phyloP scores from a whole-genome alignment of 2,329 filamentous ascomycete species.

The Cladosporium sp. region DNA sequence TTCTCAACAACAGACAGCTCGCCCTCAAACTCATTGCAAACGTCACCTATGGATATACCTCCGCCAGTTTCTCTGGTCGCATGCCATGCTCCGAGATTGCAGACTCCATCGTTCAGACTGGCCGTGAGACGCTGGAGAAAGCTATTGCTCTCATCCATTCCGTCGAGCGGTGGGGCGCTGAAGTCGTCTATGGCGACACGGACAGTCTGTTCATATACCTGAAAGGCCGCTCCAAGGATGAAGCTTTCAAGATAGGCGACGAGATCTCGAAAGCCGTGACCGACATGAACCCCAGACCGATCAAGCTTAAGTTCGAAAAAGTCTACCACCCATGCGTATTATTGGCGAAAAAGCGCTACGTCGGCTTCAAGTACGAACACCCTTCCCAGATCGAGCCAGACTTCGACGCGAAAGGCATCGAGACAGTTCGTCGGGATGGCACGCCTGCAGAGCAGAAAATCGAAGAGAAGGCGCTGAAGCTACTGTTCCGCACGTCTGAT shows the following conservation, averaged over 20 bases:
- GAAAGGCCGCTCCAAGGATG: constrained; percentile 78
- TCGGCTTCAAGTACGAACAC: constrained; percentile 94
- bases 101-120: constrained; percentile 96
- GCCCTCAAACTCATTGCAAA: constrained; percentile 97
- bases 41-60: constrained; percentile 97
- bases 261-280: constrained; percentile 90
- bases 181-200: constrained; percentile 97
- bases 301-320: constrained; percentile 98
- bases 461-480: constrained; percentile 84
- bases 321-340: constrained; percentile 95
- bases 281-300: constrained; percentile 80
- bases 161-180: constrained; percentile 81
- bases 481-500: constrained; percentile 87
- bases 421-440: constrained; percentile 92
- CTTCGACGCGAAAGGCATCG: constrained; percentile 97
- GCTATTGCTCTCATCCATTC: constrained; percentile 92
- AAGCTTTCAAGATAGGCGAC: constrained; percentile 89
- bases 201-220: constrained; percentile 92
- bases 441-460: constrained; percentile 96
- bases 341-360: constrained; percentile 95
- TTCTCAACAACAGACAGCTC: constrained; percentile 90
- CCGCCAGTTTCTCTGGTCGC: constrained; percentile 90
- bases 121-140: constrained; percentile 88
- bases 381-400: constrained; percentile 74
- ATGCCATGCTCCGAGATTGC: constrained; percentile 99